Evolutionary conservation across 2,329 filamentous ascomycete genomes (phyloP), one percentile per base, ranked within the genome.

Genomic region (Epichloe hybrida): DNA sequence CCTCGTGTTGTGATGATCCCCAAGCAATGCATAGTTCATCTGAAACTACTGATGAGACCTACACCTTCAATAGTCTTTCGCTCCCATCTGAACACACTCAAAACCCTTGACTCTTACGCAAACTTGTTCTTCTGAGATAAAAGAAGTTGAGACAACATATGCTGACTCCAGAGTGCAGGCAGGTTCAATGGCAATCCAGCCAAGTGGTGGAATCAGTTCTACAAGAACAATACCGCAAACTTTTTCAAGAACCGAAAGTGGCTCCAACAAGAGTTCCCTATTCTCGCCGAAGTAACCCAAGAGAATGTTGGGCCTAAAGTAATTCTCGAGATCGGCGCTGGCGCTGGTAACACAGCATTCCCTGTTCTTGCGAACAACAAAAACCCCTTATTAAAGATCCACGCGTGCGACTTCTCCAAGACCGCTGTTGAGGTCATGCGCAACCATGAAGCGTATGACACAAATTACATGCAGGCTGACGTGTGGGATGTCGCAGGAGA

Each of bases 241-340:
- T 98, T 98, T 70, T 98, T 98, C 80, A 98, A 98, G 70, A 86
- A 98, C 64, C 80, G 93, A 56, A 97, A 97, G 66, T 98, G 93
- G 93, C 72, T 98, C 35, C 84, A 86, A 56, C 91, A 97, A 66
- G 93, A 98, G 66, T 98, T 98, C 57, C 93, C 93, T 0, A 72
- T 97, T 4, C 72, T 98, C n/a, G 79, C 76, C 23, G 77, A 86
- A 52, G 76, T 95, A 48, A 91, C 86, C 12, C 71, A 76, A 52
- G 76, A 80, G 55, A 81, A 82, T 52, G 81, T 84, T 2, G 88
- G 86, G 3, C 76, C 77, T 23, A 75, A 81, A 52, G 79, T 83
- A 8, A 69, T 98, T 46, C 73, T 98, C 40, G 93, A 98, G 66
- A 88, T 97, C 55, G 93, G 93, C 50, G 93, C 93, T 1, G 93